Percentiles rank a stretch among this genome's conserved stretches.
Evolutionary conservation across 768 basidiomycete genomes (phyloP).

Genomic region (Saitozyma podzolica): DNA sequence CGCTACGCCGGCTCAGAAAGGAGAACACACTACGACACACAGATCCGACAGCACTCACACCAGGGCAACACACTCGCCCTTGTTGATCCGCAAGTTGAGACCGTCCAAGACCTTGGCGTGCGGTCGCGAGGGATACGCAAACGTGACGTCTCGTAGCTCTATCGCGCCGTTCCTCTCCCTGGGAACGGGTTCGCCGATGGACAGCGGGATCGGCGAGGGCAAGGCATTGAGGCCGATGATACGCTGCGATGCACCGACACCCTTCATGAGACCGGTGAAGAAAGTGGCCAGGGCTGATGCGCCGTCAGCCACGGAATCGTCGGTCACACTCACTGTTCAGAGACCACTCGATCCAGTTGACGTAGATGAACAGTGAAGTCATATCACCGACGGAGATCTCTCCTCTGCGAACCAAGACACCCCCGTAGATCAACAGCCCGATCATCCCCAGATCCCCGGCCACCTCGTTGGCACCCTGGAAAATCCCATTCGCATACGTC

Average conservation of each 20-base stretch:
- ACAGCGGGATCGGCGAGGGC: conserved; percentile 49
- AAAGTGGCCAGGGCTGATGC: conserved; percentile 38
- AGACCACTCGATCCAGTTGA: conserved; percentile 49
- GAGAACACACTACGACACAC: not conserved
- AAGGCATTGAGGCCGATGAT: conserved; percentile 81
- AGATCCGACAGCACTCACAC: conserved; percentile 63
- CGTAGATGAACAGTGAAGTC: conserved; percentile 46
- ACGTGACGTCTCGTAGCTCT: conserved; percentile 75
- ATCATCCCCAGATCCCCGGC: conserved; percentile 48
- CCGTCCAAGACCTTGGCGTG: conserved; percentile 75
- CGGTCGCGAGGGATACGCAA: conserved; percentile 83
- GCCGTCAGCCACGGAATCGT: conserved; percentile 2
- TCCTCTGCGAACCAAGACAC: conserved; percentile 80
- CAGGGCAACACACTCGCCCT: conserved; percentile 87
- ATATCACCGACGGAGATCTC: conserved; percentile 74
- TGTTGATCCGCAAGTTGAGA: conserved; percentile 73
- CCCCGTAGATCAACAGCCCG: conserved; percentile 65
- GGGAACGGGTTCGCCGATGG: conserved; percentile 30
- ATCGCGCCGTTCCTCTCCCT: conserved; percentile 58
- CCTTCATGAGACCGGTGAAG: conserved; percentile 87
- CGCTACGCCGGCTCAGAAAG: conserved; percentile 57
- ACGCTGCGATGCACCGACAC: conserved; percentile 83
- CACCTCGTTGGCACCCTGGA: conserved; percentile 65
- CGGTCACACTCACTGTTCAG: conserved; percentile 27
- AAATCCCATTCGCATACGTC: conserved; percentile 82